phyloP scores from a whole-genome alignment of 1,284 basidiomycete species.

The Naganishia cerealis region DNA sequence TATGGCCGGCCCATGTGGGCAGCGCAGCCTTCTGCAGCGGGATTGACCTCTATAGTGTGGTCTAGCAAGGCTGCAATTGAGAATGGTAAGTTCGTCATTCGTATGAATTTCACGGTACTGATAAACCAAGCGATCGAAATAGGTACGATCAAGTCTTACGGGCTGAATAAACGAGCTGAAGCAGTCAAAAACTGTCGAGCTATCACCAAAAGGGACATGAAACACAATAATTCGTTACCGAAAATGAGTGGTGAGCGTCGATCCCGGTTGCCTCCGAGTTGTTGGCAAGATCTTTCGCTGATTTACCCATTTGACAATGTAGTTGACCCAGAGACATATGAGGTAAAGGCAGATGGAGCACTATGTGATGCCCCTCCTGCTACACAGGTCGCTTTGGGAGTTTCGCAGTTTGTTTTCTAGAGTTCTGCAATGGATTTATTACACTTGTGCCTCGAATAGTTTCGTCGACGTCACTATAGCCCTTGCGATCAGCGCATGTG shows the following conservation, averaged over 20 bases:
- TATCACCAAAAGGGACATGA: constrained; percentile 86
- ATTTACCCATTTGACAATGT: neutral
- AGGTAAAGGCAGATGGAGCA: constrained; percentile 76
- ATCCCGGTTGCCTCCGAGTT: neutral
- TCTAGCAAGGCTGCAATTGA: constrained; percentile 74
- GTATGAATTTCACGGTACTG: neutral
- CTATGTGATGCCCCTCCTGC: constrained; percentile 76
- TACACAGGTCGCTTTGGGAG: constrained; percentile 66
- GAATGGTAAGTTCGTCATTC: constrained; percentile 54
- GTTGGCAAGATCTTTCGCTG: neutral
- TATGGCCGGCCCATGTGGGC: constrained; percentile 89
- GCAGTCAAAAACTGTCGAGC: constrained; percentile 75
- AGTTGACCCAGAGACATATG: constrained; percentile 92
- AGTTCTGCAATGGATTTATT: neutral
- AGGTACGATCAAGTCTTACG: constrained; percentile 68
- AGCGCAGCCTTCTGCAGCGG: constrained; percentile 68
- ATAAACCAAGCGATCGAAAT: constrained; percentile 12
- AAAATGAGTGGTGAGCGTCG: constrained; percentile 61
- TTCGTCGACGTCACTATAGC: too few species aligned
- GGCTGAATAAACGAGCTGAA: constrained; percentile 70
- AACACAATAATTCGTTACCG: constrained; percentile 81
- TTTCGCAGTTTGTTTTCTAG: constrained; percentile 59
- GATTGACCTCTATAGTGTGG: constrained; percentile 77
- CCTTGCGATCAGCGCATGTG: too few species aligned
- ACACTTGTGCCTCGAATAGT: too few species aligned